Percentiles rank a stretch among this genome's conserved stretches.
Evolutionary conservation across 2,329 filamentous ascomycete species (phyloP).

Genomic region (Colletotrichum ledebouriae): DNA sequence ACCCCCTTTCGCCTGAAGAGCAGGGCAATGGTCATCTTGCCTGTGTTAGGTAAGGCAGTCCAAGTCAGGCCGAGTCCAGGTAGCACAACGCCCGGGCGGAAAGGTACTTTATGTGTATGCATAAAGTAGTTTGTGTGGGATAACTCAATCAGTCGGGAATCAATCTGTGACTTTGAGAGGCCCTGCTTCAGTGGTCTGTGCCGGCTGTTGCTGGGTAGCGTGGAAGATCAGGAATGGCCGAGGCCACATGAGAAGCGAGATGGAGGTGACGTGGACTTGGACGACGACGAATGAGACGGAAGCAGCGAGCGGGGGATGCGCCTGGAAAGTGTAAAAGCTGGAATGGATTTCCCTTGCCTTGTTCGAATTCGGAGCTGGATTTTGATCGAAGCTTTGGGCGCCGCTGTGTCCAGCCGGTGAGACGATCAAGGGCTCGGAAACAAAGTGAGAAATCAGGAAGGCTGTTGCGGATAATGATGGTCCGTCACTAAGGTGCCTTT

Average conservation of each 20-base stretch:
- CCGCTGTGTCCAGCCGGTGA: not conserved
- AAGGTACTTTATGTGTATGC: slow-evolving; percentile 16
- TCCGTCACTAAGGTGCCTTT: not conserved
- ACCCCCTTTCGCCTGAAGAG: not conserved
- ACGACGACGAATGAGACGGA: slow-evolving; percentile 14
- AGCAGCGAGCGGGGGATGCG: slow-evolving; percentile 17
- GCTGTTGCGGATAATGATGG: slow-evolving; percentile 11
- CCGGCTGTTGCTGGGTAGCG: not conserved
- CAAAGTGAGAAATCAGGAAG: not conserved
- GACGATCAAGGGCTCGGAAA: too few species aligned
- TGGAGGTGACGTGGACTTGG: slow-evolving; percentile 28
- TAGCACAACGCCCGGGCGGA: slow-evolving; percentile 7
- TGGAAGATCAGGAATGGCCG: slow-evolving; percentile 16
- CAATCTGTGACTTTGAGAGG: not conserved
- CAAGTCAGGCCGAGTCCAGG: not conserved
- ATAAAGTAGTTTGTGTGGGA: slow-evolving; percentile 26
- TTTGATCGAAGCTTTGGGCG: slow-evolving; percentile 1
- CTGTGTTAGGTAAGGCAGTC: not conserved
- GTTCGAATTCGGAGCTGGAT: too few species aligned
- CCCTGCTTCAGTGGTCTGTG: not conserved
- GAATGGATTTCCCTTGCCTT: not conserved
- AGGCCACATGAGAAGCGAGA: not conserved
- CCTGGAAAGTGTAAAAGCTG: slow-evolving; percentile 1
- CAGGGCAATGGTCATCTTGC: not conserved
- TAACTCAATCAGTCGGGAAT: slow-evolving; percentile 16